Evolutionary conservation across 2,329 filamentous ascomycete species (phyloP), one percentile per base, ranked within the genome.

Genomic region (Aureobasidium melanogenum): DNA sequence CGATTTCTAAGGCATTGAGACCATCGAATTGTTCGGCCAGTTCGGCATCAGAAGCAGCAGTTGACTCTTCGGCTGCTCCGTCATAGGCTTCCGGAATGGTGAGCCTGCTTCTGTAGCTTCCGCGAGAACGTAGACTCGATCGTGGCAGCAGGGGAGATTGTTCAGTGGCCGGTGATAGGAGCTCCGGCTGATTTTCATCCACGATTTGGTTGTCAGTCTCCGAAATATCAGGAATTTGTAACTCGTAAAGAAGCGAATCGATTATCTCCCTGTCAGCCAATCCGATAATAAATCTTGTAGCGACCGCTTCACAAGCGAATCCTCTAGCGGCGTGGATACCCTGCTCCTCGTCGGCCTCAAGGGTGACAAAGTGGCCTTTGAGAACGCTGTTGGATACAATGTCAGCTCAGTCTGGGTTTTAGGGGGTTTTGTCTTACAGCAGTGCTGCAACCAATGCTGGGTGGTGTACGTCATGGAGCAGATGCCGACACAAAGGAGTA

Each of bases 1-100:
- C 91, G 68, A 96, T 92, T 71, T 96, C 91, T 17, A 97, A 80
- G 1, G 90, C 91, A 71, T 94, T 96, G 51, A 96, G 79, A 19
- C 87, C 86, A 38, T 85, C 84, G 71, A 96, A 96, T 0, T 86
- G 83, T 0, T 84, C 81, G 0, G 87, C 88, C 30, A 88, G 84
- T 54, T 88, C 83, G 8, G 63, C 26, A 19, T 51, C 26, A 28
- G 57, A 44, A n/a, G 36, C 19, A n/a, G 22, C 30, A 30, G 50
- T 51, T 8, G 26, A 24, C 2, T 51, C 46, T 30, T 48, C 46
- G 9, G 32, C 30, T 6, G 10, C 30, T 12, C 48, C 52, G 8
- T 57, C 60, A 22, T 50, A 48, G 22, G 34, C 15, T 15, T 59
- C 56, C 10, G 56, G 43, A 19, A 59, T 50, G 17, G 56, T 48